Percentiles rank a stretch among this genome's conserved stretches.
Conservation (phyloP, 2,329 filamentous ascomycete species). For the Aspergillus japonicus region DNA sequence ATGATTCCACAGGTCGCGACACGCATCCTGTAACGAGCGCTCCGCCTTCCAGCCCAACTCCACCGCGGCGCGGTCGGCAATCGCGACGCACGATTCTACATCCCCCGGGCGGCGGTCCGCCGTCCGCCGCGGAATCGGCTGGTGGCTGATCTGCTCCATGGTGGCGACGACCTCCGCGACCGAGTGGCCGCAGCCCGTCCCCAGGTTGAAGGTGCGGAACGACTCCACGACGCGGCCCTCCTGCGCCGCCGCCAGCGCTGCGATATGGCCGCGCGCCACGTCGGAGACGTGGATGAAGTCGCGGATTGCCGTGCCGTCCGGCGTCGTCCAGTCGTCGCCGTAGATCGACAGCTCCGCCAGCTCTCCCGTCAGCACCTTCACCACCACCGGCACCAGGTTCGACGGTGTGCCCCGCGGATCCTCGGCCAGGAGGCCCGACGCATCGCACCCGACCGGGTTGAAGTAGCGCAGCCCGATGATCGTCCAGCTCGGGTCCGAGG, state of each 20-base stretch:
- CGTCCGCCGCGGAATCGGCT: conserved; percentile 25
- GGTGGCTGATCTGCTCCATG: conserved; percentile 32
- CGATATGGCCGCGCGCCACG: conserved; percentile 61
- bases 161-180: conserved; percentile 35
- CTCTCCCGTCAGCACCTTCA: conserved; percentile 57
- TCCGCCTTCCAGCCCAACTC: conserved; percentile 52
- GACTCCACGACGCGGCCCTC: conserved; percentile 33
- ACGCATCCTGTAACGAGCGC: conserved; percentile 35
- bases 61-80: conserved; percentile 39
- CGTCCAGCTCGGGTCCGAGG: conserved; percentile 59
- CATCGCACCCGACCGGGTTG: conserved; percentile 65
- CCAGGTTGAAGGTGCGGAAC: conserved; percentile 40
- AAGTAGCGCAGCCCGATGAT: conserved; percentile 65
- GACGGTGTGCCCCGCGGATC: conserved; percentile 60
- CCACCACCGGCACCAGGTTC: conserved; percentile 63
- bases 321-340: conserved; percentile 63
- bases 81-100: conserved; percentile 37
- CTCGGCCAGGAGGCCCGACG: conserved; percentile 64
- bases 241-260: conserved; percentile 49
- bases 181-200: conserved; percentile 36
- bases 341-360: conserved; percentile 56
- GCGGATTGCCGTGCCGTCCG: conserved; percentile 63
- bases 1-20: conserved; percentile 17
- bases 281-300: conserved; percentile 68
- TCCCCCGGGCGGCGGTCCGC: conserved; percentile 35